Percentiles rank a stretch among this genome's conserved stretches.
phyloP scores from a whole-genome alignment of 2,329 filamentous ascomycete genomes.

The Fusarium dlaminii region DNA sequence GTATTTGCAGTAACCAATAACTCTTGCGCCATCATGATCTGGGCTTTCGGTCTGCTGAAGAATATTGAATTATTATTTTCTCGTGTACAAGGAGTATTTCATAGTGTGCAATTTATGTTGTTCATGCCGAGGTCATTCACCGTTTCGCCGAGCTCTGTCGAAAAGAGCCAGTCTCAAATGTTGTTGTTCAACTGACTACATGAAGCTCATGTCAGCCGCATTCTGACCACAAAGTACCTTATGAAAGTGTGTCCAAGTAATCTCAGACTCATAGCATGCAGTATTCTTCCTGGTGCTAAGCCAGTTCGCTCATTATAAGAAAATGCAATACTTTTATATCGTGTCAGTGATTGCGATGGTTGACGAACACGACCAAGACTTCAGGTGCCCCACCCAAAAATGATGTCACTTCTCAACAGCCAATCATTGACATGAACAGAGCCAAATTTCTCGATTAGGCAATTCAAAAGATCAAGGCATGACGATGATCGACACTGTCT shows the following conservation, averaged over 20 bases:
- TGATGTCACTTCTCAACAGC: neutral
- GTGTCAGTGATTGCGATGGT: too few species aligned
- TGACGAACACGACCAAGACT: neutral
- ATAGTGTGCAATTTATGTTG: too few species aligned
- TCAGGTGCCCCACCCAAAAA: neutral
- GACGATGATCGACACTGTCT: neutral
- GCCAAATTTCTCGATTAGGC: neutral
- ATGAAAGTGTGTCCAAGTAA: accelerated
- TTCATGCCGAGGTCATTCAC: too few species aligned
- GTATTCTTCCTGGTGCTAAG: neutral
- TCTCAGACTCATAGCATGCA: neutral
- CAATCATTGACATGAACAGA: accelerated
- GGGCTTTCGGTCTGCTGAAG: neutral
- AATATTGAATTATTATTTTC: accelerated
- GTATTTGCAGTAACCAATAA: accelerated
- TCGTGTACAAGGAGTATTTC: accelerated
- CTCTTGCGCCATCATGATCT: neutral
- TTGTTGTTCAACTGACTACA: too few species aligned
- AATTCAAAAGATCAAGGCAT: neutral
- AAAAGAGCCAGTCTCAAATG: too few species aligned
- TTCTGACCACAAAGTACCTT: accelerated
- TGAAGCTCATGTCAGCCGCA: accelerated
- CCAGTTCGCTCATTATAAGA: too few species aligned
- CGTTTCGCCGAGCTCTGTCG: too few species aligned
- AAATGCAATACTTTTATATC: too few species aligned